Evolutionary conservation across 1,284 basidiomycete species (phyloP).

Genomic region (Anthracocystis walkeri): DNA sequence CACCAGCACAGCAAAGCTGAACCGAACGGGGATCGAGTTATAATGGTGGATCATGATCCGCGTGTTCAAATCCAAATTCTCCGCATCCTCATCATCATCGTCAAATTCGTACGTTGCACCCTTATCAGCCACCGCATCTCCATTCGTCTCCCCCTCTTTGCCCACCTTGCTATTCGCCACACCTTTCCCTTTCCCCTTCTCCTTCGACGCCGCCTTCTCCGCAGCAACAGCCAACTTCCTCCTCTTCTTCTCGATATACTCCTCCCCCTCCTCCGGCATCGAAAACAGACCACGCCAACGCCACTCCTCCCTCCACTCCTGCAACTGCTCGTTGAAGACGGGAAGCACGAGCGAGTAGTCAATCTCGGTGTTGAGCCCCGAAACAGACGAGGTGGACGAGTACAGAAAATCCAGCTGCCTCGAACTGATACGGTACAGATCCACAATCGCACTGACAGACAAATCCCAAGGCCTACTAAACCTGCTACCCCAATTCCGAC

Average conservation of each 20-base stretch:
- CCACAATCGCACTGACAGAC: constrained; percentile 60
- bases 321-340: constrained; percentile 83
- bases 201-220: constrained; percentile 29
- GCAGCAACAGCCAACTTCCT: constrained; percentile 11
- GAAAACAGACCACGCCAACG: constrained; percentile 55
- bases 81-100: constrained; percentile 56
- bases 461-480: constrained; percentile 66
- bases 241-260: constrained; percentile 33
- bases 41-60: constrained; percentile 61
- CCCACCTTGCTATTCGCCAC: constrained; percentile 8
- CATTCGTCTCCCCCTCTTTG: constrained; percentile 7
- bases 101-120: constrained; percentile 24
- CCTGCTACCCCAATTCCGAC: constrained; percentile 75
- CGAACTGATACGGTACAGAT: constrained; percentile 71
- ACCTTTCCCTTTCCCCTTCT: constrained; percentile 26
- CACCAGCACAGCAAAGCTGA: constrained; percentile 64
- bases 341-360: constrained; percentile 87
- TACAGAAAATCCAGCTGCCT: constrained; percentile 90
- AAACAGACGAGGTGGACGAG: constrained; percentile 82
- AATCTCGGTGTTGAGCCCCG: constrained; percentile 85
- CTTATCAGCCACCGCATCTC: constrained; percentile 4
- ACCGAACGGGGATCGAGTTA: constrained; percentile 61
- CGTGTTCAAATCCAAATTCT: constrained; percentile 60
- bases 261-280: constrained; percentile 31
- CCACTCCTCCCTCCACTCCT: constrained; percentile 79